Conservation (phyloP, 805 yeast species). For the Candida wancherniae region DNA sequence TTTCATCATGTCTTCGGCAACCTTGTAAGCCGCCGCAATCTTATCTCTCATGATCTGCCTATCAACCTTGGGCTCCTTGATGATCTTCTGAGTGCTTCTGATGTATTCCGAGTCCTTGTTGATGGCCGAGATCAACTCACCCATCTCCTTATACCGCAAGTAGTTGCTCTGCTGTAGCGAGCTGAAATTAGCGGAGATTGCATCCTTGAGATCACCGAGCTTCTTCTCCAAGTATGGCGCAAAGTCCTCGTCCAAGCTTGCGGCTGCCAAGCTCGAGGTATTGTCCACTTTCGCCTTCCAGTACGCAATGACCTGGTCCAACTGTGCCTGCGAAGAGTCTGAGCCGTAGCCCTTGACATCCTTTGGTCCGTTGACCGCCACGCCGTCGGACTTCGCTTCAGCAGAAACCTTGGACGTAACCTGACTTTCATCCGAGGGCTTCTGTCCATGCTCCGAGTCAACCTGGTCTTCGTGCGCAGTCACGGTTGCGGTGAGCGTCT, state of each 20-base stretch:
- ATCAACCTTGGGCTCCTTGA: slow-evolving; percentile 14
- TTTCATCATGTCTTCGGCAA: slow-evolving; percentile 19
- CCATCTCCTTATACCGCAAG: slow-evolving; percentile 27
- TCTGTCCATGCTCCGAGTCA: too few species aligned
- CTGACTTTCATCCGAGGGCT: too few species aligned
- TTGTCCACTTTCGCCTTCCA: slow-evolving; percentile 34
- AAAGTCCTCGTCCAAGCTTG: slow-evolving; percentile 30
- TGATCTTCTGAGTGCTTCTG: slow-evolving; percentile 15
- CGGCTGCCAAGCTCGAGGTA: slow-evolving; percentile 30
- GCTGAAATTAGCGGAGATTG: slow-evolving; percentile 24
- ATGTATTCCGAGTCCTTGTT: slow-evolving; percentile 32
- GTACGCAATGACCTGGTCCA: slow-evolving; percentile 27
- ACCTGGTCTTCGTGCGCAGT: slow-evolving; percentile 1
- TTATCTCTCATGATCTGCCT: slow-evolving; percentile 36
- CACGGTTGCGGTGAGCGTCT: slow-evolving; percentile 7
- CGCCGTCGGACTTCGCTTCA: background rate
- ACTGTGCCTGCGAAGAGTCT: slow-evolving; percentile 11
- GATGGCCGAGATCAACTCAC: slow-evolving; percentile 25
- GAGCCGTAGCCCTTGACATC: slow-evolving; percentile 3
- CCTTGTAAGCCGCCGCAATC: slow-evolving; percentile 23
- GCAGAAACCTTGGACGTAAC: background rate
- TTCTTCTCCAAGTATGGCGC: slow-evolving; percentile 21
- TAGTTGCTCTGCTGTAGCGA: slow-evolving; percentile 26
- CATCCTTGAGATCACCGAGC: slow-evolving; percentile 23
- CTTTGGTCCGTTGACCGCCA: background rate